Percentiles rank a stretch among this genome's conserved stretches.
These are phyloP conservation scores for Talinum fruticosum DNA, from an alignment of 148 eudicot species.

Conservation along the genomic window DNA sequence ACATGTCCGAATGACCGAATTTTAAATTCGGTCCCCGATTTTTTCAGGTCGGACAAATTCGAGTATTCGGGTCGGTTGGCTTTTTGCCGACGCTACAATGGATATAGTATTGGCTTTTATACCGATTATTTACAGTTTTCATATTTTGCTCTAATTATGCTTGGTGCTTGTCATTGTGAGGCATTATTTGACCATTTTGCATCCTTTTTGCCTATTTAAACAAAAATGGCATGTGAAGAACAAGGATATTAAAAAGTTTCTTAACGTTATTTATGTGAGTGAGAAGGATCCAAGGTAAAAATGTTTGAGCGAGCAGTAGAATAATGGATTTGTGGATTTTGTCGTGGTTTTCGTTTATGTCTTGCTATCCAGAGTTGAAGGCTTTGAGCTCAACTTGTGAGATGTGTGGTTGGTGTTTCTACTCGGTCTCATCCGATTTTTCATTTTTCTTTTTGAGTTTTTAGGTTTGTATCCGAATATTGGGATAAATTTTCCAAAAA, in stretches of 20 bases:
- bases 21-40: too few species aligned
- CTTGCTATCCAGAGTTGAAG: constrained; percentile 13
- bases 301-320: constrained; percentile 9
- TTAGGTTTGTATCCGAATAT: too few species aligned
- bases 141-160: background rate
- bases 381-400: constrained; percentile 7
- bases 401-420: too few species aligned
- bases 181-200: background rate
- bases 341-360: background rate
- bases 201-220: background rate
- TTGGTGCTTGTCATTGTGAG: background rate
- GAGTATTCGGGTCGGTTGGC: too few species aligned
- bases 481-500: too few species aligned
- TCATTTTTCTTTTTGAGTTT: too few species aligned
- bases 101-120: too few species aligned
- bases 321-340: background rate
- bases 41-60: too few species aligned
- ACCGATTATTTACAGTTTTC: constrained; percentile 21
- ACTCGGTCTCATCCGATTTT: too few species aligned
- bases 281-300: constrained; percentile 40
- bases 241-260: constrained; percentile 55
- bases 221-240: constrained; percentile 65
- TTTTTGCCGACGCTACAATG: too few species aligned
- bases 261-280: constrained; percentile 53
- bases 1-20: too few species aligned